These are phyloP conservation scores for Cercospora janseana DNA, from an alignment of 2,329 filamentous ascomycete genomes.

Conservation along the genomic window DNA sequence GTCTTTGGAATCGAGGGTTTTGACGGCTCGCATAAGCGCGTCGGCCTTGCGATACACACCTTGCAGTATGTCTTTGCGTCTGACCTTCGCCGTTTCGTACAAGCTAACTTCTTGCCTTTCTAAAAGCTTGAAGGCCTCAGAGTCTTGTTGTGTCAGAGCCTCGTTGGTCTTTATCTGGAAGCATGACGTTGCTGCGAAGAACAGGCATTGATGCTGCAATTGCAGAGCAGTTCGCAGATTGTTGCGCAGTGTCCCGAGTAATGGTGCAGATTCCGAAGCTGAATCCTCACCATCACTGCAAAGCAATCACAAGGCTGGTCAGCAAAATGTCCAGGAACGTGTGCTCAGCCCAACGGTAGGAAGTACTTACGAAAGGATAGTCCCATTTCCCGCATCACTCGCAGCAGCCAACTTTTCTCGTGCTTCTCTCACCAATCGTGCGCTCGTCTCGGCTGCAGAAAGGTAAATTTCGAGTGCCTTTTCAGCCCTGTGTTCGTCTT, in stretches of 20 bases:
- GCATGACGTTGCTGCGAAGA: constrained; percentile 80
- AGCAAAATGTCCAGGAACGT: neutral
- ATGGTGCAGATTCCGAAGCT: constrained; percentile 27
- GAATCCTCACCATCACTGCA: constrained; percentile 39
- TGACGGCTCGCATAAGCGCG: constrained; percentile 63
- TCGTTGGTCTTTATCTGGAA: constrained; percentile 78
- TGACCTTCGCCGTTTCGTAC: constrained; percentile 74
- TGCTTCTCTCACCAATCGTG: constrained; percentile 60
- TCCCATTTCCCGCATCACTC: constrained; percentile 29
- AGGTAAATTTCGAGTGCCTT: constrained; percentile 71
- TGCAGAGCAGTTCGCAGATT: constrained; percentile 72
- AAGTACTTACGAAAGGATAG: constrained; percentile 3
- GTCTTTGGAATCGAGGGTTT: constrained; percentile 44
- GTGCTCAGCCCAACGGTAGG: no score
- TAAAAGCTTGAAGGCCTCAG: constrained; percentile 63
- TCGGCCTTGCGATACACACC: constrained; percentile 59
- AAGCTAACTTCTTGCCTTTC: constrained; percentile 68
- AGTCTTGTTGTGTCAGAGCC: constrained; percentile 62
- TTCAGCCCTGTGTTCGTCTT: constrained; percentile 51
- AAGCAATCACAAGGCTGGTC: neutral
- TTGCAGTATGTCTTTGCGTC: constrained; percentile 74
- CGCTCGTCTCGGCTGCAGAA: constrained; percentile 43
- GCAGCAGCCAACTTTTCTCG: constrained; percentile 60
- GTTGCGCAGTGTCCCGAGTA: constrained; percentile 47
- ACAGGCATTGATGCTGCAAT: constrained; percentile 74